These are phyloP conservation scores for Fomitopsis palustris DNA, from an alignment of 1,284 basidiomycete species.

Conservation along the genomic window DNA sequence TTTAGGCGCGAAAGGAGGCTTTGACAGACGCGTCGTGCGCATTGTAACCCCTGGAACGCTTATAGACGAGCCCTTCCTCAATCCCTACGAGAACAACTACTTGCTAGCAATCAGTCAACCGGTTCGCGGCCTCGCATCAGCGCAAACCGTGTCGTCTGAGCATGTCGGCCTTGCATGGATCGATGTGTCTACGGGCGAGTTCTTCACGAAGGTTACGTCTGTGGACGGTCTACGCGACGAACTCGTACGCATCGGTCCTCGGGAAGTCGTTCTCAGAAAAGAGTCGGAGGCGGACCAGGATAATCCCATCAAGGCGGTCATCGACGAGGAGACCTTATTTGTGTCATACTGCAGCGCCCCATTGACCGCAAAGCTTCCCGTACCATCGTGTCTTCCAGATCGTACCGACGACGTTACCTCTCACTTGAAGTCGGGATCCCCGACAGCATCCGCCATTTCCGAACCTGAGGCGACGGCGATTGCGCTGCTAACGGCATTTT, in stretches of 20 bases:
- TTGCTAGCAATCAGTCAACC: conserved; percentile 65
- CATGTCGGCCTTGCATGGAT: conserved; percentile 78
- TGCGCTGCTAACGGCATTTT: conserved; percentile 63
- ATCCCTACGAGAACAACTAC: conserved; percentile 85
- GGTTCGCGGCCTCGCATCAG: neutral
- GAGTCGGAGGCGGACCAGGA: conserved; percentile 30
- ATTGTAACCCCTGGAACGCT: conserved; percentile 91
- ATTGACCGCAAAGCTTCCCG: neutral
- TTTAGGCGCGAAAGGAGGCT: conserved; percentile 47
- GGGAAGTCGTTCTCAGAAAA: conserved; percentile 74
- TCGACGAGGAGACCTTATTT: conserved; percentile 51
- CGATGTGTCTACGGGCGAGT: conserved; percentile 94
- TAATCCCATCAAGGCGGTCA: conserved; percentile 41
- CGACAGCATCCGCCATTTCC: conserved; percentile 7
- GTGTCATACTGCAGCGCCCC: conserved; percentile 40
- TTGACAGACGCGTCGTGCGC: conserved; percentile 77
- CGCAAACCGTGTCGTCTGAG: neutral
- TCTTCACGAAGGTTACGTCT: conserved; percentile 70
- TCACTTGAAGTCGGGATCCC: neutral
- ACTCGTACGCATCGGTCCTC: conserved; percentile 77
- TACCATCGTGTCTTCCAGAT: neutral
- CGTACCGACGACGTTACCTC: conserved; percentile 11
- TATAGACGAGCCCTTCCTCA: conserved; percentile 85
- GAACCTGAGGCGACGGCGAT: conserved; percentile 57
- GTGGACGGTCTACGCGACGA: conserved; percentile 72